Evolutionary conservation across 805 yeast species (phyloP), one percentile per base, ranked within the genome.

Genomic region (Wickerhamiella australiensis): DNA sequence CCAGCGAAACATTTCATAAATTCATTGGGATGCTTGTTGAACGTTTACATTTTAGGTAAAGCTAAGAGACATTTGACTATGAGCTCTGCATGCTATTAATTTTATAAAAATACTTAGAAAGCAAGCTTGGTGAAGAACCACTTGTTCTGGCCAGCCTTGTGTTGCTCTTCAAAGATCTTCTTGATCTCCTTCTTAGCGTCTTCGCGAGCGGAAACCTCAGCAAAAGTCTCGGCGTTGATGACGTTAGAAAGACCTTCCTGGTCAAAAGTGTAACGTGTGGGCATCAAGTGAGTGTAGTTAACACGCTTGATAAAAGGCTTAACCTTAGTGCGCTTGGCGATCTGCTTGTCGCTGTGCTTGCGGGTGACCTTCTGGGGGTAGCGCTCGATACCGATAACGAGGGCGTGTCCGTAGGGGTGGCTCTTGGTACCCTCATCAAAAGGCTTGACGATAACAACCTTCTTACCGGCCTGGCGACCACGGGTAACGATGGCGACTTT

Each of bases 381-480:
- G 75, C 96, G 85, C 80, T 92, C 98, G 64, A 92, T 81, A 81
- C 98, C 98, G 63, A 95, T 97, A 68, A 92, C 98, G 66, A 92
- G 79, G 71, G 98, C 98, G 68, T 92, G 97, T 72, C 96, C 95
- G 85, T 87, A 92, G 68, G 94, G 92, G 80, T 90, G 96, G 60
- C 92, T 71, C 79, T 92, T 92, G 78, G 97, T 79, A 71, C 98
- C 98, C 69, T 92, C 96, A 70, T 92, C 97, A 72, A 85, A 94
- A 65, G 96, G 92, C 76, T 85, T 87, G 71, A 92, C 88, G 70
- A 92, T 87, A 72, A 92, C 98, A 63, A 92, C 98, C 84, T 92
- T 92, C 85, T 88, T 90, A 80, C 98, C 98, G 73, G 98, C 98
- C 85, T 80, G 90, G 79, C 98, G 92, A 70, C 98, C 98, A 75